These are phyloP conservation scores for Quercus bicolor DNA, from an alignment of 306 rosid species.

Conservation along the genomic window DNA sequence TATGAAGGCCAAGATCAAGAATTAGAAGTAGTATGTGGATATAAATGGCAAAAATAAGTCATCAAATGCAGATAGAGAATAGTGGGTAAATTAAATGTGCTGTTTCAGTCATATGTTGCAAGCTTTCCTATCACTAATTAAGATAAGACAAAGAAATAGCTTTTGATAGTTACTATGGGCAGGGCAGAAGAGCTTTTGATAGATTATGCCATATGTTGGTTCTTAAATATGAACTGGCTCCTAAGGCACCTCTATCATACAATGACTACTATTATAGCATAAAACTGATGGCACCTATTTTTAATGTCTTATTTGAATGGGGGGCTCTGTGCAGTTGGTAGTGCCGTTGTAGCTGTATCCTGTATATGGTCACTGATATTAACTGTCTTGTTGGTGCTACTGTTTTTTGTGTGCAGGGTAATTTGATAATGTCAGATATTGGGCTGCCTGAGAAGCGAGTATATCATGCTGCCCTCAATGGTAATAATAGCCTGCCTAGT, in stretches of 20 bases:
- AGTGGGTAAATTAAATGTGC: too few species aligned
- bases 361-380: slow-evolving; percentile 6
- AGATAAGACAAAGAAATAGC: neutral
- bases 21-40: neutral
- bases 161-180: neutral
- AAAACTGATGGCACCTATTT: neutral
- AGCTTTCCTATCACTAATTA: neutral
- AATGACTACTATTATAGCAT: slow-evolving; percentile 6
- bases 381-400: slow-evolving; percentile 19
- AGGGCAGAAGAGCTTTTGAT: neutral
- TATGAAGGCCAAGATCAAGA: neutral
- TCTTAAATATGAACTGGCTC: slow-evolving; percentile 2
- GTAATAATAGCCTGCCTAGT: slow-evolving; percentile 94
- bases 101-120: neutral
- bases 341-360: neutral
- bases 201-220: neutral
- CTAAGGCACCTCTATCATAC: slow-evolving; percentile 1
- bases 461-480: slow-evolving; percentile 93
- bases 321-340: neutral
- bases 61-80: neutral
- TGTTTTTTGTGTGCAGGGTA: slow-evolving; percentile 58
- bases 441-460: slow-evolving; percentile 94
- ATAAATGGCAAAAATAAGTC: neutral
- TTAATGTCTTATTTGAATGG: neutral
- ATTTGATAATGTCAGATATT: slow-evolving; percentile 68